Evolutionary conservation across 192 early-diverging fungal species (phyloP), one percentile per base, ranked within the genome.

Genomic region (Backusella macrospora): DNA sequence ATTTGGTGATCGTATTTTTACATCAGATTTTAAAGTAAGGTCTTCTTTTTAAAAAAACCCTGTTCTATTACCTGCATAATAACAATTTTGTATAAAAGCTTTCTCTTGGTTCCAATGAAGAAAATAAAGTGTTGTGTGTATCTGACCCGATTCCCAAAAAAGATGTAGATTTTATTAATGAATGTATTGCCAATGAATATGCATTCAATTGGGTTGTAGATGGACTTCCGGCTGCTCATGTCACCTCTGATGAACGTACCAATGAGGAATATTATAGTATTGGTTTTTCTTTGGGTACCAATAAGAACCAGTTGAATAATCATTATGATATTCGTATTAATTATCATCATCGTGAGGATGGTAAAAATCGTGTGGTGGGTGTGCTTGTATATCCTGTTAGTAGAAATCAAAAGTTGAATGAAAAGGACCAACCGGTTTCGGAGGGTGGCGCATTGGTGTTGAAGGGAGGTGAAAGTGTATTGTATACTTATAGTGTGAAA

Each of bases 1-100:
- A 39, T 99, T 99, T 92, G 97, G 97, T 7, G 96, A 99, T 74
- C 89, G 97, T 46, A 92, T 99, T 75, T 95, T 89, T 63, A 89
- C 84, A 64, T 96, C 96, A 5, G 83, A 83, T 3, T 95, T 95
- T 74, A 76, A 94, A 81, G 88, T 97, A 80, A 73, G 77, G 6
- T 80, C 3, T 39, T 44, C 13, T 21, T 14, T 23, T 47, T n/a
- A n/a, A n/a, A n/a, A n/a, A n/a, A n/a, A n/a, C n/a, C n/a, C n/a
- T n/a, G n/a, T n/a, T n/a, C n/a, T n/a, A n/a, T n/a, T n/a, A n/a
- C n/a, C n/a, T n/a, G n/a, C n/a, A n/a, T n/a, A n/a, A n/a, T n/a
- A n/a, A 37, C 18, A 1, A 13, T 26, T 46, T n/a, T 62, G 13
- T 62, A 62, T 34, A 18, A 23, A 80, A 94, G 92, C 78, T 95